Evolutionary conservation across 176 grass and related monocot species (phyloP), one percentile per base, ranked within the genome.

Genomic region (Miscanthus lutarioriparius): DNA sequence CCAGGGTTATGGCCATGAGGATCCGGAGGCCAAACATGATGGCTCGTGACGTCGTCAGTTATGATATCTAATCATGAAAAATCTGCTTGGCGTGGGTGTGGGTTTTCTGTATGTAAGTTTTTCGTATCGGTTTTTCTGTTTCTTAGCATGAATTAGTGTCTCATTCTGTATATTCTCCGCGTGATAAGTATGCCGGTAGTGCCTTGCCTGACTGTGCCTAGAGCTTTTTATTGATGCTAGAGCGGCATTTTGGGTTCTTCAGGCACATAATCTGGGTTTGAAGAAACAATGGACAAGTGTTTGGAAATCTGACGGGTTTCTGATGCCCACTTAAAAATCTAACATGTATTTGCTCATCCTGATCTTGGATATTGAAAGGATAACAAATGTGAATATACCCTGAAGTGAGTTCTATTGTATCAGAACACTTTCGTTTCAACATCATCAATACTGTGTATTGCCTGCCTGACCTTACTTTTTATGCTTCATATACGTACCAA

Each of bases 21-120:
- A 88, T 92, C 87, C 78, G 3, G 90, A 80, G 41, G 76, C 66
- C 66, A 91, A 83, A 40, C 87, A 83, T 74, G 82, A 89, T 74
- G 19, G 80, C 45, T 79, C 41, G 35, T 85, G 41, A 85, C 64
- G 36, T 44, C 45, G 0, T 84, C 53, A 37, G 39, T 69, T 67
- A 71, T 80, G 64, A 40, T 86, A 79, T 75, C 86, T 56, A 82
- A 91, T 81, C 68, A 72, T 44, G 51, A 74, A 62, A 25, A 38
- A 5, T 14, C 23, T 76, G 82, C 7, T 79, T 92, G 82, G 74
- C 61, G 83, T 92, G 90, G 73, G 53, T 54, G 70, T 83, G 72
- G 83, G 51, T 82, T 88, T 84, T 87, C 39, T 90, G 69, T 94
- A 89, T 89, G 86, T 85, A 80, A 80, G 89, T 84, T 84, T 12